Evolutionary conservation across 2,329 filamentous ascomycete species (phyloP).

Genomic region (Claviceps pazoutovae): DNA sequence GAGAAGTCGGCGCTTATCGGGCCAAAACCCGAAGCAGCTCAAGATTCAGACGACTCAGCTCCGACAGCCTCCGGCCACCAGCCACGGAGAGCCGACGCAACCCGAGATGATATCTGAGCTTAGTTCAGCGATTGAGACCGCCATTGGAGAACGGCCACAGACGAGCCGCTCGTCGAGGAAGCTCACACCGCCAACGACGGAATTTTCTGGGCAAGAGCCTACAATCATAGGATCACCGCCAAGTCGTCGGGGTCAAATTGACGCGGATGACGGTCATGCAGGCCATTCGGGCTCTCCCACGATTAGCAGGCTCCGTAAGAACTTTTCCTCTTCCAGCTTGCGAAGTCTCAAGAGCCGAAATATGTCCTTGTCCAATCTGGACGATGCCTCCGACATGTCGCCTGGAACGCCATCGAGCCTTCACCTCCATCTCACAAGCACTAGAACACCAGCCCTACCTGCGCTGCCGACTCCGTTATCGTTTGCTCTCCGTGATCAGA

Average conservation of each 20-base stretch:
- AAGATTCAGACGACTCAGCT: slow-evolving; percentile 64
- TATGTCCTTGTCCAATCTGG: slow-evolving; percentile 49
- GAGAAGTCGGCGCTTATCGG: slow-evolving; percentile 64
- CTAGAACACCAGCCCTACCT: slow-evolving; percentile 36
- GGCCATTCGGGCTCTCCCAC: slow-evolving; percentile 40
- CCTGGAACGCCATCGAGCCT: slow-evolving; percentile 62
- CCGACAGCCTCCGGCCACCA: slow-evolving; percentile 9
- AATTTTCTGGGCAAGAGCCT: slow-evolving; percentile 4
- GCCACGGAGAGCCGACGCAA: slow-evolving; percentile 2
- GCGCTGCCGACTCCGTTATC: slow-evolving; percentile 54
- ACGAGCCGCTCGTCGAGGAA: slow-evolving; percentile 1
- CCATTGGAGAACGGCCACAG: slow-evolving; percentile 3
- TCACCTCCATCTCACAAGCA: slow-evolving; percentile 48
- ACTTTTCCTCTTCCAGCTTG: slow-evolving; percentile 56
- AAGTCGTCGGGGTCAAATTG: slow-evolving; percentile 17
- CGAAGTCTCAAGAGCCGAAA: slow-evolving; percentile 62
- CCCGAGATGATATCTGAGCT: slow-evolving; percentile 5
- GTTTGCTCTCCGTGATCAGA: slow-evolving; percentile 44
- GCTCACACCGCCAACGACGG: slow-evolving; percentile 3
- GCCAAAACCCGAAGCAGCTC: slow-evolving; percentile 65
- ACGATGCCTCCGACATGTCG: slow-evolving; percentile 52
- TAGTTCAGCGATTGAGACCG: slow-evolving; percentile 5
- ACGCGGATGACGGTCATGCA: slow-evolving; percentile 24
- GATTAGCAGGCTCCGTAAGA: slow-evolving; percentile 41
- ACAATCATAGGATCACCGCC: slow-evolving; percentile 17